Base-by-base conservation (phyloP, 2,329 filamentous ascomycete species). In the Pseudocercospora musae region DNA sequence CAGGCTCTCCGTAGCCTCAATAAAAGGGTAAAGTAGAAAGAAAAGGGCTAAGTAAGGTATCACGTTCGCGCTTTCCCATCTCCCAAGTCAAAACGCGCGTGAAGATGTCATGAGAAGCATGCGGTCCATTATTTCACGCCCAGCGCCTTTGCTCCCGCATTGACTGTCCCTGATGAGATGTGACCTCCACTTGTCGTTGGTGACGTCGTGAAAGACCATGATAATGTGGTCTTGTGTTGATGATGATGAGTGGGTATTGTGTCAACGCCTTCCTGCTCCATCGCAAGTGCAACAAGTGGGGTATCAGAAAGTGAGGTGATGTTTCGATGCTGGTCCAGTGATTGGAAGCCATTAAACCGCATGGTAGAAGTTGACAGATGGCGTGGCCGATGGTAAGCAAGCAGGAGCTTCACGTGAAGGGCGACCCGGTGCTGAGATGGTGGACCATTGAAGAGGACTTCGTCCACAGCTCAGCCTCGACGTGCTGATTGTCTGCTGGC, bases 271-370 rank as follows among this genome's bases (percentile, higher is more conserved):
- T 62, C 40, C 57, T 58, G 50, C 57, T 57, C 55, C 56, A 49
- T 49, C 37, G 54, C 59, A 49, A 59, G 27, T 55, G 60, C 60
- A 62, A 59, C 60, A 62, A 59, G 15, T 62, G 56, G 60, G 56
- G 60, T 62, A 62, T 62, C 60, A 42, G 60, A 62, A 33, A 52
- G 49, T 56, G 57, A 46, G 42, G 20, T 54, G 23, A 44, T 42
- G 29, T 27, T 27, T 31, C 13, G 20, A 50, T 40, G 31, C 23
- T 52, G 42, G 20, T 42, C 18, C 20, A 11, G 44, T 27, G 18
- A 18, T 25, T 57, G 25, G 48, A 25, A 27, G 48, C 48, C 25
- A 11, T 21, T 49, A 33, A 21, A 25, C 25, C 7, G 29, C 18
- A 15, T 31, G 50, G 25, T 23, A n/a, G 27, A 20, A 31, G 31